Conservation (phyloP, 495 filamentous ascomycete species). For the Aspergillus hancockii region DNA sequence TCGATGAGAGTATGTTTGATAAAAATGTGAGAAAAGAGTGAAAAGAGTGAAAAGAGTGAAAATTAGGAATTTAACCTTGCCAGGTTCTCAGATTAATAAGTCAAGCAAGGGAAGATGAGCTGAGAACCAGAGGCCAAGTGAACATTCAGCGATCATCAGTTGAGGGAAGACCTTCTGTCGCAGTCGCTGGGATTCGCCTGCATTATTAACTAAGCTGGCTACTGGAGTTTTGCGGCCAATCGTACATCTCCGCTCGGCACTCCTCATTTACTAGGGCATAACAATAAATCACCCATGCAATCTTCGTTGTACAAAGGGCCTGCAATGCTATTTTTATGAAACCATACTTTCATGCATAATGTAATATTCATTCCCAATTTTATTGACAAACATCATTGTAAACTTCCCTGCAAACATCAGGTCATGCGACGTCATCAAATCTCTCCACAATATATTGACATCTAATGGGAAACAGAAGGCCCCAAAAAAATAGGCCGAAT, state of each 20-base stretch:
- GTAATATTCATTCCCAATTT: too few relatives aligned
- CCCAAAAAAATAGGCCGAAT: background rate
- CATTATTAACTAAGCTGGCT: slow-evolving; percentile 23
- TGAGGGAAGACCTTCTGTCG: background rate
- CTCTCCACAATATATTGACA: slow-evolving; percentile 26
- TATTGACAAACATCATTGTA: too few relatives aligned
- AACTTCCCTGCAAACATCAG: background rate
- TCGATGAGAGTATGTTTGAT: background rate
- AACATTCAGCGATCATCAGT: background rate
- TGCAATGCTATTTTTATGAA: too few relatives aligned
- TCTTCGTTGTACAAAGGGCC: background rate
- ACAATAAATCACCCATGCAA: background rate
- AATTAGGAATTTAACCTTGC: background rate
- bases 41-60: background rate
- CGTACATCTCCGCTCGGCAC: slow-evolving; percentile 5
- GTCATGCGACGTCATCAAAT: slow-evolving; percentile 22
- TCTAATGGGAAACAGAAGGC: slow-evolving; percentile 13
- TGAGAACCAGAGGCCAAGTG: slow-evolving; percentile 4
- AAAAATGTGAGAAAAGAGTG: background rate
- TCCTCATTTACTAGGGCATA: too few relatives aligned
- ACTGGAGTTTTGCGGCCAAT: background rate
- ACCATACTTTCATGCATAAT: too few relatives aligned
- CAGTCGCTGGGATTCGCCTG: background rate
- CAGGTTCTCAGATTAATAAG: slow-evolving; percentile 3
- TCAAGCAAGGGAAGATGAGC: background rate